phyloP scores from a whole-genome alignment of 345 rosid species.

The Lepidium africanum region DNA sequence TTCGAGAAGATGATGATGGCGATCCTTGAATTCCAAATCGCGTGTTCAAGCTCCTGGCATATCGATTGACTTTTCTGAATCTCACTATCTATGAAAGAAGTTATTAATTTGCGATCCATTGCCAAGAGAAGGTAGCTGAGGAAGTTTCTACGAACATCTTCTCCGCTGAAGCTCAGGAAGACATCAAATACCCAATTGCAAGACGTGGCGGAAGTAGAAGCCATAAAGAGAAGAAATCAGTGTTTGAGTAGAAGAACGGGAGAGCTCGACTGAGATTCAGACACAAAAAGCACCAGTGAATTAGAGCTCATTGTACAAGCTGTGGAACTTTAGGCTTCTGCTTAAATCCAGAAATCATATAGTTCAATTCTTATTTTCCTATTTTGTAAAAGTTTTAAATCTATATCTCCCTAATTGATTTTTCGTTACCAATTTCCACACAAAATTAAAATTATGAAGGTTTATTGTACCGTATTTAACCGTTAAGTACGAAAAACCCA shows the following conservation, averaged over 20 bases:
- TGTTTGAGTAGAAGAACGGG: not conserved
- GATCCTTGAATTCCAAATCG: not conserved
- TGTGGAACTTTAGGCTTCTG: no score
- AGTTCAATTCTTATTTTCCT: no score
- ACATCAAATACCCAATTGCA: not conserved
- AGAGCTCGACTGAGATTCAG: no score
- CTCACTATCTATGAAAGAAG: not conserved
- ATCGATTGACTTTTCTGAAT: not conserved
- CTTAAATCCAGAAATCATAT: no score
- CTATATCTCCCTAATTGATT: no score
- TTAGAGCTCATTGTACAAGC: no score
- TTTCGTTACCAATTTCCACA: no score
- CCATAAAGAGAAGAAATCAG: not conserved
- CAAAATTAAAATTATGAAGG: no score
- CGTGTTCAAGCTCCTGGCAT: not conserved
- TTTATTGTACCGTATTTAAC: no score
- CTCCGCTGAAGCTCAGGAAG: not conserved
- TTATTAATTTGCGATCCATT: not conserved
- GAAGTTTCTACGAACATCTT: not conserved
- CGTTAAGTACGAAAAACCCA: no score
- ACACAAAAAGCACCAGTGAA: no score
- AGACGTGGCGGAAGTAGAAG: not conserved
- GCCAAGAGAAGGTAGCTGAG: not conserved
- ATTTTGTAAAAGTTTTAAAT: no score
- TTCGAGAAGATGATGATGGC: not conserved